Conservation (phyloP, 306 rosid species). For the Amphicarpaea edgeworthii region DNA sequence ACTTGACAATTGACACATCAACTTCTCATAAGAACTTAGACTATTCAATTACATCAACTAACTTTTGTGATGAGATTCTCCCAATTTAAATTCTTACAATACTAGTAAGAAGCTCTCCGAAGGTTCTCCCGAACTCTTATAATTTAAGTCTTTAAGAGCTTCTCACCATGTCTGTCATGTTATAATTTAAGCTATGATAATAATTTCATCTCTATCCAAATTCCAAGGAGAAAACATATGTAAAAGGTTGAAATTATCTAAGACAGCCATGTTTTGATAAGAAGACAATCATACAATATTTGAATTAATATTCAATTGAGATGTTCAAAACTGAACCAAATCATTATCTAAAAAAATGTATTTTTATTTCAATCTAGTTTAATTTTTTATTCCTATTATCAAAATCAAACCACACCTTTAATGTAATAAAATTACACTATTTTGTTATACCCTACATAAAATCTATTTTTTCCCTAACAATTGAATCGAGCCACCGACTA, state of each 20-base stretch:
- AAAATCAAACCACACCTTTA: background rate
- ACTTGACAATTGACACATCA: background rate
- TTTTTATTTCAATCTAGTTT: background rate
- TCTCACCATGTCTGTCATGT: background rate
- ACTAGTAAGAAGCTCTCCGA: background rate
- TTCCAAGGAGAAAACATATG: background rate
- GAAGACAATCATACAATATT: background rate
- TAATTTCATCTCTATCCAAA: background rate
- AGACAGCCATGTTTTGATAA: background rate
- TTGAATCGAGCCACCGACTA: background rate
- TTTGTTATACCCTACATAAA: background rate
- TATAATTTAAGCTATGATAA: background rate
- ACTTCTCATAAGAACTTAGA: background rate
- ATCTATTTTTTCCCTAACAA: background rate
- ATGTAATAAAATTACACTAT: background rate
- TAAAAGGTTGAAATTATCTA: background rate
- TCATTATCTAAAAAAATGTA: background rate
- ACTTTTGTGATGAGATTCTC: background rate
- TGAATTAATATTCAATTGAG: background rate
- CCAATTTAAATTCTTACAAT: background rate
- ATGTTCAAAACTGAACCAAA: background rate
- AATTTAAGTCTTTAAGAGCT: background rate
- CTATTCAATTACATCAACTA: background rate
- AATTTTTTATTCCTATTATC: background rate
- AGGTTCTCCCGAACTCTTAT: background rate